Base-by-base conservation (phyloP, 805 yeast genomes). In the Teunomyces atbi region DNA sequence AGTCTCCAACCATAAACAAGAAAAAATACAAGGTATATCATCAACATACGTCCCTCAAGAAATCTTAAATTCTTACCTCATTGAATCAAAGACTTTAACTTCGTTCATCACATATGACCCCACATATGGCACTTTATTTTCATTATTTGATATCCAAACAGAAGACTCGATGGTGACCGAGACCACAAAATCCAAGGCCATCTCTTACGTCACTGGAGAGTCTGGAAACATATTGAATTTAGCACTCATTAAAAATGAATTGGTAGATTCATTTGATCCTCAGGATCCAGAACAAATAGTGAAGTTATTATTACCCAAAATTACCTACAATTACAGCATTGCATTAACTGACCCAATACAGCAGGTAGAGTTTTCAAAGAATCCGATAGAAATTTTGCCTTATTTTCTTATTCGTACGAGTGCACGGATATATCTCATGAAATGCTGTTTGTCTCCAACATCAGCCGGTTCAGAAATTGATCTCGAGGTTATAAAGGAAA, bases 401-500 rank as follows among this genome's bases (percentile, higher is more conserved):
- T 41, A 55, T 12, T 45, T 76, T 5, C 57, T 72, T 1, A 66
- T 76, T 1, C 58, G 81, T 35, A 74, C 81, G 0, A 59, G 59
- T 7, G 50, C 53, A 6, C 62, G 61, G 19, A 49, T 76, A 8
- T 61, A 60, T 41, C 50, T 76, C 1, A 45, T 77, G 6, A 57
- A 61, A 33, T 61, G 71, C 13, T 16, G 16, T 12, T 34, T 36
- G 16, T 21, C 12, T 20, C 11, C 11, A 5, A n/a, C 10, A 19
- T 11, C 37, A 10, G 21, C 7, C 7, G 39, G 29, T 8, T 32
- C 46, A 6, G 27, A 45, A 13, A 43, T 52, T 11, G 32, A 36
- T 8, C 39, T 45, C 30, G 44, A 41, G 49, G 52, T 37, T 13
- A 34, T 56, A 21, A 59, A 62, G 44, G 57, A 45, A 29, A 45